Evolutionary conservation across 2,329 filamentous ascomycete species (phyloP).

Genomic region (Didymella sp.): DNA sequence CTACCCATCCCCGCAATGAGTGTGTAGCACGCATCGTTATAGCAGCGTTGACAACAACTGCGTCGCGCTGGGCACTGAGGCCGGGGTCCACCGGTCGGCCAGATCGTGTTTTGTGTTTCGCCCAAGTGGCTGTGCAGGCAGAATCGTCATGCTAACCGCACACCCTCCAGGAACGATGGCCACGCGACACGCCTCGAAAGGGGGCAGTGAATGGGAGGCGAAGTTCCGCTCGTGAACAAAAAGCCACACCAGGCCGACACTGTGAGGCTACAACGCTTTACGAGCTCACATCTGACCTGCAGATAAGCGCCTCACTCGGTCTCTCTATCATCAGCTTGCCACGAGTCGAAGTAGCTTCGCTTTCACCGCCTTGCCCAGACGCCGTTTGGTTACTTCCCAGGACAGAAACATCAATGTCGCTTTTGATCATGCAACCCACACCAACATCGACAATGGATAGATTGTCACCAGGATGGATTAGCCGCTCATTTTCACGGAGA

Average conservation of each 20-base stretch:
- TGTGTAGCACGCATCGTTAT: neutral
- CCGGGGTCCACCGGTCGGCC: conserved; percentile 16
- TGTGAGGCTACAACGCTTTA: conserved; percentile 1
- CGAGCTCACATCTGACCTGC: neutral
- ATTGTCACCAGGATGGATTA: conserved; percentile 35
- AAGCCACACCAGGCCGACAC: neutral
- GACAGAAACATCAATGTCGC: conserved; percentile 29
- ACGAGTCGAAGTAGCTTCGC: neutral
- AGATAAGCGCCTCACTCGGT: conserved; percentile 6
- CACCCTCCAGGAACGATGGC: conserved; percentile 9
- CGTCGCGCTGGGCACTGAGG: neutral
- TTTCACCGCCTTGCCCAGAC: neutral
- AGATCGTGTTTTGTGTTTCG: conserved; percentile 12
- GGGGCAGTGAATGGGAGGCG: conserved; percentile 17
- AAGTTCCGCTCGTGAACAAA: conserved; percentile 12
- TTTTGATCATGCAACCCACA: conserved; percentile 37
- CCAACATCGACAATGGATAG: conserved; percentile 30
- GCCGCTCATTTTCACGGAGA: conserved; percentile 25
- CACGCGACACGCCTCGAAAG: conserved; percentile 11
- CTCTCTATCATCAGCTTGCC: conserved; percentile 5
- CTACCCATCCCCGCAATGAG: neutral
- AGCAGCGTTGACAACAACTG: neutral
- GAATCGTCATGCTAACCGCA: conserved; percentile 8
- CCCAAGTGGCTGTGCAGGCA: conserved; percentile 14
- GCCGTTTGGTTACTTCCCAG: neutral